Conservation (phyloP, 495 filamentous ascomycete species). For the Mytilinidion resinicola region DNA sequence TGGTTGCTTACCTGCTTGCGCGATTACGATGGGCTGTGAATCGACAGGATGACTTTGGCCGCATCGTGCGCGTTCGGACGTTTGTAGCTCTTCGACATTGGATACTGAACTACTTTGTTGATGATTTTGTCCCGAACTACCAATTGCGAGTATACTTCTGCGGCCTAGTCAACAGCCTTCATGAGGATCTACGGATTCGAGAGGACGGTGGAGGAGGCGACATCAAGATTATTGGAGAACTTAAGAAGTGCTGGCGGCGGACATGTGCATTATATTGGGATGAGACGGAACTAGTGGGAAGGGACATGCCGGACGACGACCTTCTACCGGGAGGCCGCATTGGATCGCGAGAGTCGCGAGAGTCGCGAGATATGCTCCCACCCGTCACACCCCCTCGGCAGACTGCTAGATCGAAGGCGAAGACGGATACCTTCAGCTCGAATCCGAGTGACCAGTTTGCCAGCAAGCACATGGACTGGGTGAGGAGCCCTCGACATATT, state of each 20-base stretch:
- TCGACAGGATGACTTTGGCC: constrained; percentile 73
- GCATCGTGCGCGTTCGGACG: constrained; percentile 86
- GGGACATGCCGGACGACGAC: constrained; percentile 54
- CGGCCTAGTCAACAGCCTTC: constrained; percentile 69
- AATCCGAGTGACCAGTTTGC: constrained; percentile 28
- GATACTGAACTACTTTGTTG: constrained; percentile 96
- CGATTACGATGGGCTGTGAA: constrained; percentile 83
- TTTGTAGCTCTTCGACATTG: constrained; percentile 97
- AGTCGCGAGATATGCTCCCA: constrained; percentile 40
- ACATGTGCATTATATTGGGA: constrained; percentile 89
- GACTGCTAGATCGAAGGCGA: constrained; percentile 2
- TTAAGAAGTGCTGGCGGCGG: constrained; percentile 96
- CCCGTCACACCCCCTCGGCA: constrained; percentile 16
- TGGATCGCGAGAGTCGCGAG: constrained; percentile 14
- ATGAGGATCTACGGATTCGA: constrained; percentile 51
- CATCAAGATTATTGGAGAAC: constrained; percentile 82
- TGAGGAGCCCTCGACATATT: constrained; percentile 20
- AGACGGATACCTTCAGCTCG: constrained; percentile 21
- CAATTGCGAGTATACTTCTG: constrained; percentile 76
- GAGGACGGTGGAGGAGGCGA: constrained; percentile 61
- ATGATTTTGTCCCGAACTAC: constrained; percentile 87
- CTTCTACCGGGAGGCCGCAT: constrained; percentile 66
- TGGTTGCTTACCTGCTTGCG: constrained; percentile 75
- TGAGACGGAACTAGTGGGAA: constrained; percentile 36
- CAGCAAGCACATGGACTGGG: constrained; percentile 28